phyloP scores from a whole-genome alignment of 441 rosid genomes.

The Erysimum cheiri region DNA sequence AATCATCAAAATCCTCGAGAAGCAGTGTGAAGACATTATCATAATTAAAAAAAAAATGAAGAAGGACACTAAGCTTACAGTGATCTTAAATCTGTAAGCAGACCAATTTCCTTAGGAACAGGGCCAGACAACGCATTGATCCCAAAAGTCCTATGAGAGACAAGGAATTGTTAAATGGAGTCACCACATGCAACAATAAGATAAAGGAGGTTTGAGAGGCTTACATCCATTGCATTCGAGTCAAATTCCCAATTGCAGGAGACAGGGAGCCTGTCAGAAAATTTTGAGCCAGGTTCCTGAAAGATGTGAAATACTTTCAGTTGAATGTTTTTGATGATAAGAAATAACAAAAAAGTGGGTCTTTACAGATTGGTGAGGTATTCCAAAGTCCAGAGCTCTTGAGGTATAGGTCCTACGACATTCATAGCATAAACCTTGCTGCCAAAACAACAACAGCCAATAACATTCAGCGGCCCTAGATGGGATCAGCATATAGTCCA shows the following conservation, averaged over 20 bases:
- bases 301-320: not conserved
- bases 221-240: slow-evolving; percentile 44
- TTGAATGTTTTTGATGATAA: not conserved
- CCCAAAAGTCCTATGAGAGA: slow-evolving; percentile 40
- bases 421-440: slow-evolving; percentile 57
- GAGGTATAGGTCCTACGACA: slow-evolving; percentile 57
- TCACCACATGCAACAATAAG: not conserved
- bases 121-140: slow-evolving; percentile 53
- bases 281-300: slow-evolving; percentile 39
- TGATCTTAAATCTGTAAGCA: slow-evolving; percentile 55
- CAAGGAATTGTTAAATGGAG: not conserved
- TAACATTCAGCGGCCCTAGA: too few species aligned
- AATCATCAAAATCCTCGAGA: slow-evolving; percentile 8
- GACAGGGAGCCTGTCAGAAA: slow-evolving; percentile 38
- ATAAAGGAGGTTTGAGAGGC: not conserved
- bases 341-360: not conserved
- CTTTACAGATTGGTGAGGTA: slow-evolving; percentile 58
- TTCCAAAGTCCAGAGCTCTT: slow-evolving; percentile 58
- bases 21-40: not conserved
- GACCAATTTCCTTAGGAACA: slow-evolving; percentile 71
- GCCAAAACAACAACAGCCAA: slow-evolving; percentile 5
- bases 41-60: not conserved
- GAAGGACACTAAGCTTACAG: slow-evolving; percentile 57
- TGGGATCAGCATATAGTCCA: too few species aligned
- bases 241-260: slow-evolving; percentile 46